Evolutionary conservation across 352 stramenopile species (phyloP).

Genomic region (Globisporangium acanthophoron): DNA sequence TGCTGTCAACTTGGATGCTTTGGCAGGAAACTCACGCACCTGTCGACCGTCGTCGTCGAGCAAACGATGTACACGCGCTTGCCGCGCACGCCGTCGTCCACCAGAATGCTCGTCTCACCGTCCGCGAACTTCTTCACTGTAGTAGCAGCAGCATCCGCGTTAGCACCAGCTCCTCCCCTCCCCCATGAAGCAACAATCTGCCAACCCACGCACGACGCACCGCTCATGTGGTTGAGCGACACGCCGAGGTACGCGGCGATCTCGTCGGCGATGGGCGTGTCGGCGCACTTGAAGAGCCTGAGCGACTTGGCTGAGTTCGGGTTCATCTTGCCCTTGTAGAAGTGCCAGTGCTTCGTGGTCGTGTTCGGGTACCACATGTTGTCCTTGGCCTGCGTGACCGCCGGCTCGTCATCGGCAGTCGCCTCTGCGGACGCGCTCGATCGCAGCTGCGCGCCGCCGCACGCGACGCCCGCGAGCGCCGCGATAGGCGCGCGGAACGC

Average conservation of each 20-base stretch:
- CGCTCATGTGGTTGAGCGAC: slow-evolving; percentile 69
- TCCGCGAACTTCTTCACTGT: slow-evolving; percentile 79
- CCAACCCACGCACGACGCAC: slow-evolving; percentile 14
- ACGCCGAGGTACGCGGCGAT: slow-evolving; percentile 80
- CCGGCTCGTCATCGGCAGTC: neutral
- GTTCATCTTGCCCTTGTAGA: slow-evolving; percentile 86
- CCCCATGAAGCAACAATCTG: neutral
- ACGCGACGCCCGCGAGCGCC: slow-evolving; percentile 1
- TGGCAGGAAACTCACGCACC: slow-evolving; percentile 20
- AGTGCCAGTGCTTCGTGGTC: slow-evolving; percentile 86
- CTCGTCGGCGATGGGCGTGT: slow-evolving; percentile 83
- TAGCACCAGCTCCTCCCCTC: neutral
- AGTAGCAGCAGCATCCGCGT: neutral
- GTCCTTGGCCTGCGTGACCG: slow-evolving; percentile 20
- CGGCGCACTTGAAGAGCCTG: slow-evolving; percentile 87
- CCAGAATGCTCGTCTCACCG: slow-evolving; percentile 70
- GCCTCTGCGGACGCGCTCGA: slow-evolving; percentile 11
- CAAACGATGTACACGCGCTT: slow-evolving; percentile 85
- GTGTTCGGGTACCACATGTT: slow-evolving; percentile 69
- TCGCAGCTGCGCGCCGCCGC: slow-evolving; percentile 8
- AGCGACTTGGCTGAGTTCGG: slow-evolving; percentile 74
- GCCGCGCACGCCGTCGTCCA: slow-evolving; percentile 76
- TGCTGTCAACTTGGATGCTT: no score
- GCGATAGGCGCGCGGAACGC: neutral
- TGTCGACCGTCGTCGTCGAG: slow-evolving; percentile 82